phyloP scores from a whole-genome alignment of 164 flowering plant species.

The Piper betle region DNA sequence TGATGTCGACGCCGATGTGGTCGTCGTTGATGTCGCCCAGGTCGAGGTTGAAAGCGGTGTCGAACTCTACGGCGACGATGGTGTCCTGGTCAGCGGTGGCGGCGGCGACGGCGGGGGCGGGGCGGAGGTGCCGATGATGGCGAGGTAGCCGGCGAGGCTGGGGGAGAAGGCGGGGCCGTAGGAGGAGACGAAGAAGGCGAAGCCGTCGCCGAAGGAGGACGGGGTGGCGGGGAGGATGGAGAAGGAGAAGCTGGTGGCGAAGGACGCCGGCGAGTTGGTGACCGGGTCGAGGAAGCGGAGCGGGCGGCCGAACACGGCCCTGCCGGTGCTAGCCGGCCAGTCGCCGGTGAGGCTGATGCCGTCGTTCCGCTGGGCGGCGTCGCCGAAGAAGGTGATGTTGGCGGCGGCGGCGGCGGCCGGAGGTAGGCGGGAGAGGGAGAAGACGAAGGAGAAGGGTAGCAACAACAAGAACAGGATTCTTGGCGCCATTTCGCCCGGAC shows the following conservation, averaged over 20 bases:
- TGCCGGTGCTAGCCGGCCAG: slow-evolving; percentile 20
- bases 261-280: slow-evolving; percentile 32
- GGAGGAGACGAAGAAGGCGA: slow-evolving; percentile 51
- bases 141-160: slow-evolving; percentile 27
- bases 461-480: too few relatives aligned
- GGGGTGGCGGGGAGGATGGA: slow-evolving; percentile 19
- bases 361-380: slow-evolving; percentile 12
- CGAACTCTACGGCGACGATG: slow-evolving; percentile 60
- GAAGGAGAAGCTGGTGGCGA: slow-evolving; percentile 48
- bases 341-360: slow-evolving; percentile 40
- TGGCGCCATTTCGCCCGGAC: too few relatives aligned
- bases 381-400: slow-evolving; percentile 43
- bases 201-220: slow-evolving; percentile 47
- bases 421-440: background rate
- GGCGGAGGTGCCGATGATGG: slow-evolving; percentile 21
- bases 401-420: slow-evolving; percentile 1
- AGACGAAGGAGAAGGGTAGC: background rate
- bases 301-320: slow-evolving; percentile 46
- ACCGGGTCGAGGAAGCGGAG: slow-evolving; percentile 41
- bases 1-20: slow-evolving; percentile 49
- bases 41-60: slow-evolving; percentile 32
- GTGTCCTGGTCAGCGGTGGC: slow-evolving; percentile 12
- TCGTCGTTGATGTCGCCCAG: slow-evolving; percentile 47
- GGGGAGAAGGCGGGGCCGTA: slow-evolving; percentile 12
- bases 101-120: background rate